A percentile compares a stretch with the other conserved stretches of the same genome.
Evolutionary conservation across 1,284 basidiomycete genomes (phyloP).

Genomic region (Cutaneotrichosporon cutaneum): DNA sequence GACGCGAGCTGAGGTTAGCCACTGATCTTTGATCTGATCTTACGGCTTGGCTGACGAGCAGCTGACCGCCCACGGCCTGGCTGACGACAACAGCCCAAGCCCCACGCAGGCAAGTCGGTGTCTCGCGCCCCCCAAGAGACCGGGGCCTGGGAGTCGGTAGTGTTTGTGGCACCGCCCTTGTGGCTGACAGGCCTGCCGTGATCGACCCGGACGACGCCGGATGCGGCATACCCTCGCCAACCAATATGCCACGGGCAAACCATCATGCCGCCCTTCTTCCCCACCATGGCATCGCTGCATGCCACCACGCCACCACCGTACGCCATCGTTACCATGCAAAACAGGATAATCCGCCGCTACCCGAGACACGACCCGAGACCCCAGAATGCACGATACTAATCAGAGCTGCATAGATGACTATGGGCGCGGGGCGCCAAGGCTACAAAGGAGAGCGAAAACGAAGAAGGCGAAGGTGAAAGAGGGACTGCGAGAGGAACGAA

Average conservation of each 20-base stretch:
- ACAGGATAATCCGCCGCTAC: neutral
- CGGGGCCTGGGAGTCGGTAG: neutral
- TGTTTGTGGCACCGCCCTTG: too few species aligned
- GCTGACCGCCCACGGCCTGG: too few species aligned
- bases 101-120: too few species aligned
- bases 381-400: neutral
- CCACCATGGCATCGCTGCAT: too few species aligned
- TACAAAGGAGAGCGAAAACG: slow-evolving; percentile 19
- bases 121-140: too few species aligned
- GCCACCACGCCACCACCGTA: neutral
- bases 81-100: too few species aligned
- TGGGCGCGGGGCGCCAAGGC: neutral
- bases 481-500: neutral
- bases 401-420: neutral
- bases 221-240: neutral
- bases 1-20: neutral
- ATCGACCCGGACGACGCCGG: neutral
- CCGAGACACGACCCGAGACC: neutral
- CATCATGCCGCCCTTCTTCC: neutral
- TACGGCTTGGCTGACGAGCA: too few species aligned
- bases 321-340: neutral
- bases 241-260: neutral
- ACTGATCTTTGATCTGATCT: neutral
- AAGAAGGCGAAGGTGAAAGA: slow-evolving; percentile 2
- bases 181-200: too few species aligned